Evolutionary conservation across 257 asterid genomes (phyloP).

Genomic region (Cynanchum wilfordii): DNA sequence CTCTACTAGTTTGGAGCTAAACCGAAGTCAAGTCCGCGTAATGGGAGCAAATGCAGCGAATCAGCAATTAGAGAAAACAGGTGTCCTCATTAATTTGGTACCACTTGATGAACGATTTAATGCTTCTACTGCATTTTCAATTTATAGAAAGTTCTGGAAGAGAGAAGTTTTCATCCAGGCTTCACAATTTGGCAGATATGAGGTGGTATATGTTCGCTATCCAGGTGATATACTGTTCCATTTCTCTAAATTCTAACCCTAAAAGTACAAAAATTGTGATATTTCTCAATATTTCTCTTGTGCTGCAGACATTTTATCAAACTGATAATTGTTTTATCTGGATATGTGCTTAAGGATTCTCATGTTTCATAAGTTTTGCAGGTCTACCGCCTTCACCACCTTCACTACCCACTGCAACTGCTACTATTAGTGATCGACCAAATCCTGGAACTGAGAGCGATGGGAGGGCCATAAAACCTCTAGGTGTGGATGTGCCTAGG

Average conservation of each 20-base stretch:
- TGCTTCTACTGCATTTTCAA: conserved; percentile 43
- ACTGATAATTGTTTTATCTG: neutral
- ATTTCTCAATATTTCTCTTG: neutral
- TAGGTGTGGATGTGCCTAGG: conserved; percentile 68
- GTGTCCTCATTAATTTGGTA: conserved; percentile 63
- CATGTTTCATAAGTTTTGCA: conserved; percentile 25
- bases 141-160: conserved; percentile 75
- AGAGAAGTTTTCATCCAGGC: conserved; percentile 40
- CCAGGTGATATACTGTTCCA: conserved; percentile 49
- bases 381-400: conserved; percentile 96
- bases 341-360: conserved; percentile 14
- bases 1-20: conserved; percentile 36
- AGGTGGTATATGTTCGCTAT: conserved; percentile 68
- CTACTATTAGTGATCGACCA: conserved; percentile 43
- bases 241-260: neutral
- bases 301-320: neutral
- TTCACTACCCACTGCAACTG: conserved; percentile 38
- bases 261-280: neutral
- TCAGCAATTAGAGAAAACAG: conserved; percentile 60
- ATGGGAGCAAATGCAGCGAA: conserved; percentile 85
- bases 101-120: conserved; percentile 51
- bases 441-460: conserved; percentile 32
- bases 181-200: conserved; percentile 59
- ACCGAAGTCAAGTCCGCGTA: conserved; percentile 71
- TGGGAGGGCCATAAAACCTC: conserved; percentile 59